Conservation (phyloP, 768 basidiomycete genomes). For the Neoboletus magnificus region DNA sequence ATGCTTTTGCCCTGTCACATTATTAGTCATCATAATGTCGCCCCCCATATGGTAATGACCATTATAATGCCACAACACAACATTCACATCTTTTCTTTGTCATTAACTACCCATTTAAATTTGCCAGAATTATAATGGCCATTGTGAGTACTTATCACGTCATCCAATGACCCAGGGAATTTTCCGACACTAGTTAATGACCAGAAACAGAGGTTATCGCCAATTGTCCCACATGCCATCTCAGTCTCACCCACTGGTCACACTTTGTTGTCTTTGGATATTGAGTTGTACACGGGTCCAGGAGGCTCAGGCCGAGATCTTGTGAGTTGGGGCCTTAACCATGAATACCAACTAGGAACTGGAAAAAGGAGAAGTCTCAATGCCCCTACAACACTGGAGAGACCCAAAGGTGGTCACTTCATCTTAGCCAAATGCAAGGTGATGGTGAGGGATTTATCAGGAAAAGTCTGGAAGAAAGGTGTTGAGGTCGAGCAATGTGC, state of each 20-base stretch:
- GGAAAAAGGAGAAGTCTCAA: constrained; percentile 62
- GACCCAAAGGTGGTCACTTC: constrained; percentile 52
- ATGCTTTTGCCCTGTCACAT: too few species aligned
- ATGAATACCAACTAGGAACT: constrained; percentile 72
- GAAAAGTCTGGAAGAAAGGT: constrained; percentile 56
- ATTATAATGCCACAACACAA: too few species aligned
- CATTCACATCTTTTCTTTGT: too few species aligned
- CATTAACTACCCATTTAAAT: too few species aligned
- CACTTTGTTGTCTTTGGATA: constrained; percentile 70
- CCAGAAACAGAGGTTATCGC: constrained; percentile 49
- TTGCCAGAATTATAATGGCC: too few species aligned
- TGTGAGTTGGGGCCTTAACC: constrained; percentile 70
- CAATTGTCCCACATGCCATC: constrained; percentile 60
- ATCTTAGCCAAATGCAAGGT: constrained; percentile 54
- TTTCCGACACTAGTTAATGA: constrained; percentile 70
- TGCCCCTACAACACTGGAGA: constrained; percentile 50
- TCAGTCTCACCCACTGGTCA: constrained; percentile 75
- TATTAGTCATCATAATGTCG: too few species aligned
- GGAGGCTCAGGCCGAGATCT: constrained; percentile 61
- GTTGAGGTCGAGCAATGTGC: constrained; percentile 64
- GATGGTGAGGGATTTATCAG: constrained; percentile 56
- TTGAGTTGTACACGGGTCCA: constrained; percentile 44
- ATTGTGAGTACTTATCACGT: too few species aligned
- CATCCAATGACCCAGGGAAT: too few species aligned
- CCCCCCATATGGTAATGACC: too few species aligned